phyloP scores from a whole-genome alignment of 2,329 filamentous ascomycete genomes.

The Nothomitra cinnamomea region DNA sequence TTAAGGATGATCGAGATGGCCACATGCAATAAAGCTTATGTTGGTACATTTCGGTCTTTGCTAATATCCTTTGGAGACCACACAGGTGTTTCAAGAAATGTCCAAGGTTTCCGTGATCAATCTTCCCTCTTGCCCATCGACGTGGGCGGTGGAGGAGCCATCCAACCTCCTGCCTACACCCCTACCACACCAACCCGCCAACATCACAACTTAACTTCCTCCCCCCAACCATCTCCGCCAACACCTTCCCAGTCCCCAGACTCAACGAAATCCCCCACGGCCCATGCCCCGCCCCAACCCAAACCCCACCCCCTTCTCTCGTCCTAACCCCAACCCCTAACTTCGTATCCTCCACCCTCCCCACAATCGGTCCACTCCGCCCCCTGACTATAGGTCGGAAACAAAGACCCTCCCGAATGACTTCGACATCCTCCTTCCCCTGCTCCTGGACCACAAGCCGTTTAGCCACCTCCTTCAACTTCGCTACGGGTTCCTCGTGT shows the following conservation, averaged over 20 bases:
- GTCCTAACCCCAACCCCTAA: constrained; percentile 34
- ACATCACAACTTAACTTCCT: constrained; percentile 42
- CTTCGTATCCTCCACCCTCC: constrained; percentile 35
- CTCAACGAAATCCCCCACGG: constrained; percentile 54
- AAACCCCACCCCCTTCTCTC: constrained; percentile 42
- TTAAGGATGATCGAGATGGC: too few relatives aligned
- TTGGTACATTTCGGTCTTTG: too few relatives aligned
- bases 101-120: too few relatives aligned
- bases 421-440: constrained; percentile 42
- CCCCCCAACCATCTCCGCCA: constrained; percentile 53
- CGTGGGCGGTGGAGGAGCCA: too few relatives aligned
- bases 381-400: constrained; percentile 54
- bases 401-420: constrained; percentile 50
- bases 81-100: too few relatives aligned
- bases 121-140: too few relatives aligned
- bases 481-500: constrained; percentile 29
- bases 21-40: too few relatives aligned
- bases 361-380: constrained; percentile 46
- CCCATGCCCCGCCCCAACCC: constrained; percentile 54
- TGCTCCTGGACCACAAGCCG: constrained; percentile 26
- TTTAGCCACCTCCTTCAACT: constrained; percentile 32
- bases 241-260: constrained; percentile 51
- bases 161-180: too few relatives aligned
- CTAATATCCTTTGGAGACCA: too few relatives aligned
- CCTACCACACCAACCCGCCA: constrained; percentile 19